phyloP scores from a whole-genome alignment of 2,329 filamentous ascomycete genomes.

The Ascochyta clinopodiicola region DNA sequence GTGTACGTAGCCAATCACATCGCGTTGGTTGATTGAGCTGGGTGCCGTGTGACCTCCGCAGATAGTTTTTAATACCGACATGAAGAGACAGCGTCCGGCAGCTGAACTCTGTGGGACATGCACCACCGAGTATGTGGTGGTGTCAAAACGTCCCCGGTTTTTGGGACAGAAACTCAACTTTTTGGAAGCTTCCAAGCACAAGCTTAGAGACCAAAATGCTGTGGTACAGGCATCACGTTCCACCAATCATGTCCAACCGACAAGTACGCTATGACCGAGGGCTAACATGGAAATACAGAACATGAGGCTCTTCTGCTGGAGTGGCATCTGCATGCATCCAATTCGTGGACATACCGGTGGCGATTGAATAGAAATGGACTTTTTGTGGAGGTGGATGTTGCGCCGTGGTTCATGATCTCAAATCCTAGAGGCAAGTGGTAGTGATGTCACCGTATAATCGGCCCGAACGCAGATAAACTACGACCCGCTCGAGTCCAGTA shows the following conservation, averaged over 20 bases:
- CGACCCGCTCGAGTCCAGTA: background rate
- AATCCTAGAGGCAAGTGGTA: background rate
- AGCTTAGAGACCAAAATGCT: background rate
- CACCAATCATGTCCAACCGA: background rate
- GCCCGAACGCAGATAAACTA: background rate
- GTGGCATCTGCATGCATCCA: background rate
- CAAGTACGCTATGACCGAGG: background rate
- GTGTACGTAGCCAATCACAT: slow-evolving; percentile 9
- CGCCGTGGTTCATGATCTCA: background rate
- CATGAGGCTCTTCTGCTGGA: background rate
- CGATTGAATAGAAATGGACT: background rate
- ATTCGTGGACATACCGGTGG: background rate
- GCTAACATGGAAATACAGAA: background rate
- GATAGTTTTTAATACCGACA: slow-evolving; percentile 36
- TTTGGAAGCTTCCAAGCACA: slow-evolving; percentile 3
- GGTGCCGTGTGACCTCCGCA: slow-evolving; percentile 28
- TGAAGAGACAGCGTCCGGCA: slow-evolving; percentile 32
- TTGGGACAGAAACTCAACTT: background rate
- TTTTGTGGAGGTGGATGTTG: background rate
- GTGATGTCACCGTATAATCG: slow-evolving; percentile 10
- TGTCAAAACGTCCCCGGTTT: background rate
- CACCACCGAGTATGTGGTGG: slow-evolving; percentile 7
- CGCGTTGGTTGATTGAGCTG: slow-evolving; percentile 21
- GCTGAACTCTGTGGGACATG: slow-evolving; percentile 23
- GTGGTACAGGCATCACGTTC: background rate